A percentile compares a stretch with the other conserved stretches of the same genome.
Evolutionary conservation across 257 asterid genomes (phyloP).

Genomic region (Pogostemon cablin): DNA sequence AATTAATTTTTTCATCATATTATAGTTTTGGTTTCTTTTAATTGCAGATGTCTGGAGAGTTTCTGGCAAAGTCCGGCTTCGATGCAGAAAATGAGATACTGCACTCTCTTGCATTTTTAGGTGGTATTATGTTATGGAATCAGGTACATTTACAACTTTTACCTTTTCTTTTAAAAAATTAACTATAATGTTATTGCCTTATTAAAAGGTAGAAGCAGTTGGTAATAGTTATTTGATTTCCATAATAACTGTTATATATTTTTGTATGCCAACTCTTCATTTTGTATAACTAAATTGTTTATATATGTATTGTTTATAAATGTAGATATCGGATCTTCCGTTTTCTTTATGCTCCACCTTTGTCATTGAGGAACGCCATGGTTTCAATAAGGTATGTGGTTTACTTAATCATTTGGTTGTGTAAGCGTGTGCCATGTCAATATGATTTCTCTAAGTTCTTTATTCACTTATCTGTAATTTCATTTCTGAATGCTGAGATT

Average conservation of each 20-base stretch:
- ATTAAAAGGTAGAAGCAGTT: neutral
- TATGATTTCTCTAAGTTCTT: neutral
- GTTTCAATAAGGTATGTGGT: slow-evolving; percentile 73
- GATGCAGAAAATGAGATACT: slow-evolving; percentile 78
- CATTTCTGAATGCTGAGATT: slow-evolving; percentile 8
- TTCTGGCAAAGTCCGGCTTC: slow-evolving; percentile 63
- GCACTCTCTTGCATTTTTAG: slow-evolving; percentile 88
- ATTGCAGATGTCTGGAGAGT: slow-evolving; percentile 77
- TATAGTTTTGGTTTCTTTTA: slow-evolving; percentile 26
- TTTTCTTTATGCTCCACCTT: slow-evolving; percentile 93
- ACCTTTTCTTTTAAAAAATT: slow-evolving; percentile 19
- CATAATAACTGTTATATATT: slow-evolving; percentile 7
- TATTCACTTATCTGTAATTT: slow-evolving; percentile 9
- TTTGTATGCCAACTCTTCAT: slow-evolving; percentile 5
- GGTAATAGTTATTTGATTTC: slow-evolving; percentile 1
- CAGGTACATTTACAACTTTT: slow-evolving; percentile 56
- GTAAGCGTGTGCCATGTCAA: slow-evolving; percentile 11
- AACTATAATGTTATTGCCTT: neutral
- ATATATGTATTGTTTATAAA: slow-evolving; percentile 43
- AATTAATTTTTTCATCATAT: slow-evolving; percentile 19
- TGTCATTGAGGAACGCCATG: slow-evolving; percentile 95
- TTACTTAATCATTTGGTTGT: slow-evolving; percentile 22
- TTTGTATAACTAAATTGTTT: slow-evolving; percentile 28
- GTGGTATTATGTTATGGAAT: slow-evolving; percentile 92
- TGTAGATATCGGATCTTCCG: slow-evolving; percentile 94